Percentiles rank a stretch among this genome's conserved stretches.
phyloP scores from a whole-genome alignment of 1,139 yeast species.

The Hansenula sp. region DNA sequence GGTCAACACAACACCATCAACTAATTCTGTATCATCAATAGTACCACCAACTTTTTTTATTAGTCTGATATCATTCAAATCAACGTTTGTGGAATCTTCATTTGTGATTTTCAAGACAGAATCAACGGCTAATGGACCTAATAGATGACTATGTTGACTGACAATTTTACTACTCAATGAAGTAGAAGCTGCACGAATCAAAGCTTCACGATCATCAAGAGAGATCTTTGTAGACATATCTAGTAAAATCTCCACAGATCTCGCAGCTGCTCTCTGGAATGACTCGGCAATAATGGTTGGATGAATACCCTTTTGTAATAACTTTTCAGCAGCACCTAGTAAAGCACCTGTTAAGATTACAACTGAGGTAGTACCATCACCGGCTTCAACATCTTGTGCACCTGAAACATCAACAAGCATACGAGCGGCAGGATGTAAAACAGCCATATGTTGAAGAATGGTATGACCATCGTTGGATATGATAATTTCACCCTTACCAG shows the following conservation, averaged over 20 bases:
- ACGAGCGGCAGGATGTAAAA: slow-evolving; percentile 96
- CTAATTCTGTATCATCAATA: slow-evolving; percentile 90
- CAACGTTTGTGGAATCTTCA: slow-evolving; percentile 64
- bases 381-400: slow-evolving; percentile 98
- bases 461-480: slow-evolving; percentile 98
- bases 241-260: slow-evolving; percentile 80
- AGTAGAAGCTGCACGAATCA: slow-evolving; percentile 90
- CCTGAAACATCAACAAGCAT: slow-evolving; percentile 97
- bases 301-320: slow-evolving; percentile 87
- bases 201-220: slow-evolving; percentile 71
- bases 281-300: slow-evolving; percentile 95
- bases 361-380: slow-evolving; percentile 98
- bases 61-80: slow-evolving; percentile 80
- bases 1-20: slow-evolving; percentile 90
- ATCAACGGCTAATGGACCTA: slow-evolving; percentile 94
- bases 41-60: slow-evolving; percentile 97
- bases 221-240: slow-evolving; percentile 82
- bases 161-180: slow-evolving; percentile 94
- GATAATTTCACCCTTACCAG: slow-evolving; percentile 87
- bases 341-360: slow-evolving; percentile 94
- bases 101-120: slow-evolving; percentile 79
- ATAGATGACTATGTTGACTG: slow-evolving; percentile 77
- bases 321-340: slow-evolving; percentile 89
- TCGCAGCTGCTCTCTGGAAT: slow-evolving; percentile 86
- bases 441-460: slow-evolving; percentile 94